Percentiles rank a stretch among this genome's conserved stretches.
phyloP scores from a whole-genome alignment of 73 alveolate species.

The Symbiodinium pilosum region DNA sequence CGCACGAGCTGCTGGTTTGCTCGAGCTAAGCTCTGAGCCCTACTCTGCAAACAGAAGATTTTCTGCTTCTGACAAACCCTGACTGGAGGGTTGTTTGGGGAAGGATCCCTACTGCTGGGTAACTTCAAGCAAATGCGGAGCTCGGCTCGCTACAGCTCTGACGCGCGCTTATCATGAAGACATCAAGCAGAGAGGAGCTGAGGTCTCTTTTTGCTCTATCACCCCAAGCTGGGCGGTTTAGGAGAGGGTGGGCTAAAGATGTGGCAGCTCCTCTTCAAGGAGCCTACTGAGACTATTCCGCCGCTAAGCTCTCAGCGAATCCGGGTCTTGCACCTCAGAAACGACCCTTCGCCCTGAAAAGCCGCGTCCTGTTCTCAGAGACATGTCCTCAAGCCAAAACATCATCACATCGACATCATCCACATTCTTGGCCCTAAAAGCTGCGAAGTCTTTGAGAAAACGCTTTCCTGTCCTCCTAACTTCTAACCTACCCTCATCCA shows the following conservation, averaged over 20 bases:
- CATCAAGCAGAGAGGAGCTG: neutral
- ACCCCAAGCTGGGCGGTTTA: neutral
- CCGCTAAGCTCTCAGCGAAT: neutral
- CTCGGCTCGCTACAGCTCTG: neutral
- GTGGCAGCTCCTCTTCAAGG: neutral
- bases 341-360: neutral
- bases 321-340: constrained; percentile 14
- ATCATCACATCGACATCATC: neutral
- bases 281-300: neutral
- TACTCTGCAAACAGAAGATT: too few species aligned
- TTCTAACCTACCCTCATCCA: too few species aligned
- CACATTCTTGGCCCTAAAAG: neutral
- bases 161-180: neutral
- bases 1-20: neutral
- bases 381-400: too few species aligned
- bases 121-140: too few species aligned
- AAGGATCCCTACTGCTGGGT: too few species aligned
- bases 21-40: too few species aligned
- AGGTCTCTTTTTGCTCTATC: neutral
- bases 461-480: too few species aligned
- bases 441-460: too few species aligned
- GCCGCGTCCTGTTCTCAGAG: neutral
- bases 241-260: neutral
- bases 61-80: too few species aligned
- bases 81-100: too few species aligned